A percentile compares a stretch with the other conserved stretches of the same genome.
Evolutionary conservation across 2,329 filamentous ascomycete genomes (phyloP).

Genomic region (Elsinoe ampelina): DNA sequence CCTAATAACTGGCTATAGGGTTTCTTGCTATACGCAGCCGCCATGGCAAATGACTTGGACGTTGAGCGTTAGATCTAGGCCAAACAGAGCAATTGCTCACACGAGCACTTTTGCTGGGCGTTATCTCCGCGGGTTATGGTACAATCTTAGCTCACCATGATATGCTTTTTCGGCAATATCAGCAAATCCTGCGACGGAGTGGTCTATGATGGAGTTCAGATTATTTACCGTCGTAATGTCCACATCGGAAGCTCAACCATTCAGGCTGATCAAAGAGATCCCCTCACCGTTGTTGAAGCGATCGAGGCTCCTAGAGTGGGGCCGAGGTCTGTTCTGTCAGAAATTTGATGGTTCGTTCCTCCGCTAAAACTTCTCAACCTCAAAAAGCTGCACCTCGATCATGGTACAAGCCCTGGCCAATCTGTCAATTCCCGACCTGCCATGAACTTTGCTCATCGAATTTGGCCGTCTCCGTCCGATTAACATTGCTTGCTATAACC

Average conservation of each 20-base stretch:
- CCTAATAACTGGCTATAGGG: background rate
- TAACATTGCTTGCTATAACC: too few relatives aligned
- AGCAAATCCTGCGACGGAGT: too few relatives aligned
- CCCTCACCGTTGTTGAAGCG: background rate
- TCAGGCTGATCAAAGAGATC: background rate
- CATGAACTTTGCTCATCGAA: too few relatives aligned
- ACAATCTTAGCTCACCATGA: background rate
- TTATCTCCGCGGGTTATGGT: background rate
- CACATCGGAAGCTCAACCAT: background rate
- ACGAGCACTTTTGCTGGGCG: background rate
- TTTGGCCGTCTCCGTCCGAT: too few relatives aligned
- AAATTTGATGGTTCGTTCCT: background rate
- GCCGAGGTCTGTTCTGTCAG: background rate
- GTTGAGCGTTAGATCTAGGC: background rate
- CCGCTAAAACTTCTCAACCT: background rate
- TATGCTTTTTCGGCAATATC: background rate
- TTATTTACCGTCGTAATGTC: too few relatives aligned
- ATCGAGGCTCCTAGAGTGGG: background rate
- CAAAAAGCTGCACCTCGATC: background rate
- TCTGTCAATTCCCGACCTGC: background rate
- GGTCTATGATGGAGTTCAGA: too few relatives aligned
- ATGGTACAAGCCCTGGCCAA: conserved; percentile 4
- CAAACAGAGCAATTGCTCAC: background rate
- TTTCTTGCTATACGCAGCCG: too few relatives aligned
- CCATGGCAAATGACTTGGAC: background rate